Evolutionary conservation across 257 asterid species (phyloP), one percentile per base, ranked within the genome.

Genomic region (Scutellaria barbata): DNA sequence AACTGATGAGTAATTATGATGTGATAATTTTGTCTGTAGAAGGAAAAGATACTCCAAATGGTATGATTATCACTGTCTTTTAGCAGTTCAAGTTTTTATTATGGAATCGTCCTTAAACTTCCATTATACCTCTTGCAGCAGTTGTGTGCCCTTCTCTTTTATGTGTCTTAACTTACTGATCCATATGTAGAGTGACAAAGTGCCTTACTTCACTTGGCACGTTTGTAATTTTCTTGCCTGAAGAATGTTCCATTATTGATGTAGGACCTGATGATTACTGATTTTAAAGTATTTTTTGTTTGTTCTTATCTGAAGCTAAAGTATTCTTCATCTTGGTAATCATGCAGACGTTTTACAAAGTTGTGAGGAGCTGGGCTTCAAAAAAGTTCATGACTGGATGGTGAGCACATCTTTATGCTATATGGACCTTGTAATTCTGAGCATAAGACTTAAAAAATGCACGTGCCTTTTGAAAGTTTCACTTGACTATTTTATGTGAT

Each of bases 301-400:
- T 63, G 10, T 35, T 63, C 47, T 65, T 60, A 63, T 61, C 58
- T 20, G 45, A 76, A 39, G 30, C 25, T 66, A 70, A 46, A 55
- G 16, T 52, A 20, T 45, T 72, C 62, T 69, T 66, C 35, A 30
- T 75, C 71, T 55, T 67, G 76, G 72, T 76, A 56, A 20, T 68
- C 76, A 30, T 82, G 84, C 88, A 92, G 98, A 88, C 98, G 10
- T 90, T 90, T 77, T 90, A 83, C 85, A 90, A 87, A 86, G 97
- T 92, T 64, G 85, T 92, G 66, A 85, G 98, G 84, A 92, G 98
- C 85, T 92, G 98, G 98, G 91, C 98, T 41, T 92, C 98, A 17
- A 90, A 92, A 82, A 92, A 92, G 84, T 92, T 92, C 83, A 92
- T 92, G 96, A 92, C 96, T 48, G 98, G 98, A 83, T 92, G 96